phyloP scores from a whole-genome alignment of 768 basidiomycete genomes.

The Boletus sensibilis region DNA sequence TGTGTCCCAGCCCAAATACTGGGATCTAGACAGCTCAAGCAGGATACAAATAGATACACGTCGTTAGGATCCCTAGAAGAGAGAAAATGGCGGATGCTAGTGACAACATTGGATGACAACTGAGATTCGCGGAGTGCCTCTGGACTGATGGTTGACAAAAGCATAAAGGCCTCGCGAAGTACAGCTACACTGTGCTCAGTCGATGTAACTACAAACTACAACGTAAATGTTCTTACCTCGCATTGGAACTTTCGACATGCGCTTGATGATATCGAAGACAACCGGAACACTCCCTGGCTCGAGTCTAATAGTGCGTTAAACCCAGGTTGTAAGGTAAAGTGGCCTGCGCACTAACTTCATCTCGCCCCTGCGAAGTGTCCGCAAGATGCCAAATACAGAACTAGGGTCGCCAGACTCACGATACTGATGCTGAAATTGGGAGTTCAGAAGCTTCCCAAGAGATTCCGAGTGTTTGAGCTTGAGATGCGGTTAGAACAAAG shows the following conservation, averaged over 20 bases:
- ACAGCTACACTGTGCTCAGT: constrained; percentile 30
- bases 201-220: not conserved
- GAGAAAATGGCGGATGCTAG: constrained; percentile 56
- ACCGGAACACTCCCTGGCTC: constrained; percentile 18
- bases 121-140: constrained; percentile 20
- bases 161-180: constrained; percentile 35
- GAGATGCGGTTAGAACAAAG: constrained; percentile 4
- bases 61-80: constrained; percentile 57
- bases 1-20: constrained; percentile 67
- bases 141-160: constrained; percentile 27
- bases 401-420: constrained; percentile 7
- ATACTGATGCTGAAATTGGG: constrained; percentile 15
- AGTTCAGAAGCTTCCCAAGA: constrained; percentile 24
- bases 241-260: constrained; percentile 19
- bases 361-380: constrained; percentile 22
- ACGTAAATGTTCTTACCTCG: constrained; percentile 23
- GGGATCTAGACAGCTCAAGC: constrained; percentile 57
- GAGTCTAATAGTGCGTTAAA: constrained; percentile 21
- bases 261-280: constrained; percentile 28
- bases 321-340: not conserved
- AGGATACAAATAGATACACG: constrained; percentile 63
- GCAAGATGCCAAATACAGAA: constrained; percentile 17
- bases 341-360: constrained; percentile 20
- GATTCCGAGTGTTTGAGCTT: constrained; percentile 26
- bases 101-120: constrained; percentile 33